A percentile compares a stretch with the other conserved stretches of the same genome.
These are phyloP conservation scores for Cryphonectria radicalis DNA, from an alignment of 2,329 filamentous ascomycete species.

Conservation along the genomic window DNA sequence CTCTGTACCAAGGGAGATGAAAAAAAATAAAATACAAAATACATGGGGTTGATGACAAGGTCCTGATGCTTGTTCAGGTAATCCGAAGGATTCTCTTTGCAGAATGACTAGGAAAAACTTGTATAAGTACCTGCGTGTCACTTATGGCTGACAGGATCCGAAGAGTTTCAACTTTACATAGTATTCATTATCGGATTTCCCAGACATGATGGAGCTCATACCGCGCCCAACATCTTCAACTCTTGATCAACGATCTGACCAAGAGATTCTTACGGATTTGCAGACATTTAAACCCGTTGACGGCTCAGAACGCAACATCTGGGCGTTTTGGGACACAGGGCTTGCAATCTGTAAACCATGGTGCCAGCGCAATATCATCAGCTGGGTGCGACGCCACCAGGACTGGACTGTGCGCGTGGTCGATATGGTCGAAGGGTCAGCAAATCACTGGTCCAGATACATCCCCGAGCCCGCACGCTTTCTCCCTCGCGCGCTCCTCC, in stretches of 20 bases:
- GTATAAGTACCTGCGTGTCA: background rate
- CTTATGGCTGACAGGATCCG: background rate
- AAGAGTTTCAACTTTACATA: too few relatives aligned
- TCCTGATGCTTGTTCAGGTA: background rate
- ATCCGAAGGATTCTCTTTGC: background rate
- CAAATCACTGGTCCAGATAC: slow-evolving; percentile 37
- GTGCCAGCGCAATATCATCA: slow-evolving; percentile 43
- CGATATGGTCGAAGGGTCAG: slow-evolving; percentile 37
- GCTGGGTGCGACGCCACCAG: slow-evolving; percentile 47
- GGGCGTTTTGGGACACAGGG: slow-evolving; percentile 50
- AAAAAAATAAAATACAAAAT: too few relatives aligned
- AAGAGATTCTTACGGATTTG: slow-evolving; percentile 39
- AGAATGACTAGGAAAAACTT: background rate
- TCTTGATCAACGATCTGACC: slow-evolving; percentile 31
- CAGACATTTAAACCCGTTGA: slow-evolving; percentile 38
- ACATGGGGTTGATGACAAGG: background rate
- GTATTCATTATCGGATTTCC: background rate
- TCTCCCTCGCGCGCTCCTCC: background rate
- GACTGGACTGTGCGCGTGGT: slow-evolving; percentile 48
- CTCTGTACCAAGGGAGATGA: background rate
- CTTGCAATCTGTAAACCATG: slow-evolving; percentile 42
- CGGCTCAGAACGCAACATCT: slow-evolving; percentile 47
- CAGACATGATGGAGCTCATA: background rate
- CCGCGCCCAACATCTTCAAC: background rate
- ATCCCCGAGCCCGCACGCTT: slow-evolving; percentile 27